Base-by-base conservation (phyloP, 1,284 basidiomycete species). In the Moesziomyces parantarcticus region DNA sequence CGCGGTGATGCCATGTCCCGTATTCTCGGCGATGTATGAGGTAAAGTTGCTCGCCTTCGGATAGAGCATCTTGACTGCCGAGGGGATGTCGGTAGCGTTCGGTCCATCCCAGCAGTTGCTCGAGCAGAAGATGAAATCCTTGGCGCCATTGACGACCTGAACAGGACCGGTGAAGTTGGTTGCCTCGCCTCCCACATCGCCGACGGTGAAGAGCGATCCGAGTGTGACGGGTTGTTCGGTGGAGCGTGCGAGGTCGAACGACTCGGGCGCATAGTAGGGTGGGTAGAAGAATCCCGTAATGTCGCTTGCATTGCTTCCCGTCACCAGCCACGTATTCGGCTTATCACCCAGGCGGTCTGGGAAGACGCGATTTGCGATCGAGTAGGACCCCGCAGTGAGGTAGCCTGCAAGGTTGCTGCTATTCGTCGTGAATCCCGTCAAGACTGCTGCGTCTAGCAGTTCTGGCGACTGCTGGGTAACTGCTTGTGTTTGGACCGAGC, bases 271-370 rank as follows among this genome's bases (percentile, higher is more conserved):
- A 58, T 84, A 86, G 79, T 80, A 81, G 20, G 84, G 84, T 41
- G 84, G 85, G 54, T 79, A 76, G 70, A 85, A 85, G 79, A 86
- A 86, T 26, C 65, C 77, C 23, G 78, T 51, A 51, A 85, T 82
- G 57, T 85, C 82, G 23, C 80, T 75, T 18, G 75, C 80, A 20
- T 81, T 72, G 20, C 69, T 75, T 32, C 77, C 77, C 1, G 84
- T 84, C 39, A 56, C 58, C n/a, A 77, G 56, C 62, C 76, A 64
- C 50, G 70, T 57, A 26, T 50, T 41, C 18, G 76, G 66, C 47
- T 75, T 70, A 43, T 54, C 21, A 5, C 23, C 45, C 5, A 69
- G 50, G 18, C 55, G 45, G 4, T 66, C 25, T 14, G 67, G 63
- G 57, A 80, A 67, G 48, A 82, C 63, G 13, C 76, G 36, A 16